Evolutionary conservation across 768 basidiomycete species (phyloP), one percentile per base, ranked within the genome.

Genomic region (Boletus pseudopeckii): DNA sequence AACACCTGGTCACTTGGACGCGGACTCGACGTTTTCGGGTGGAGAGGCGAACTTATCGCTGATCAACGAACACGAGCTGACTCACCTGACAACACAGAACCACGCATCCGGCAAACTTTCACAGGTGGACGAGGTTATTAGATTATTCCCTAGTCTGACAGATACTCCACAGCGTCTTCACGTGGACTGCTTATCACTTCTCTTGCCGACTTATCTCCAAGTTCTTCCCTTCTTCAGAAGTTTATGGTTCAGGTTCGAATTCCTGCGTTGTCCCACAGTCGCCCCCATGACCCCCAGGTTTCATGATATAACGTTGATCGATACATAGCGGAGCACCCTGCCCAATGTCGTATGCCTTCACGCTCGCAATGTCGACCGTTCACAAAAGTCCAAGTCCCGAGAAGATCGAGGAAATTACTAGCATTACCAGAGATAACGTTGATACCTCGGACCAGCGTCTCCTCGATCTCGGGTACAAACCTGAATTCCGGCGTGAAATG

Each of bases 401-500:
- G 43, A 62, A 55, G 51, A 52, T 47, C 38, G 54, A 70, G 41
- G 58, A 52, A 5, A 38, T 52, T 30, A 41, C 32, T 20, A 26
- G 18, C 3, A 18, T 26, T 10, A 24, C 43, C 7, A 56, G 34
- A 20, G 58, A 46, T 34, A 38, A 57, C 34, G 50, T 32, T 1
- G 55, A 55, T 24, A 18, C 30, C 37, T 67, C 63, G 20, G 76
- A 83, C 66, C 65, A 71, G 55, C 73, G 78, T 28, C 68, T 80
- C 48, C 70, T 74, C 42, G 77, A 80, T 40, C 74, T 83, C 17
- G 82, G 81, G 10, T 82, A 83, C 62, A 77, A 75, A 58, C 73
- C 76, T 46, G 77, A 82, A 56, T 83, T 82, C 62, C 70, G 76
- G n/a, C 73, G 82, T 30, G 80, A 82, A 60, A 82, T 84, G 78